phyloP scores from a whole-genome alignment of 331 rosid species.

The Malus hybrid region DNA sequence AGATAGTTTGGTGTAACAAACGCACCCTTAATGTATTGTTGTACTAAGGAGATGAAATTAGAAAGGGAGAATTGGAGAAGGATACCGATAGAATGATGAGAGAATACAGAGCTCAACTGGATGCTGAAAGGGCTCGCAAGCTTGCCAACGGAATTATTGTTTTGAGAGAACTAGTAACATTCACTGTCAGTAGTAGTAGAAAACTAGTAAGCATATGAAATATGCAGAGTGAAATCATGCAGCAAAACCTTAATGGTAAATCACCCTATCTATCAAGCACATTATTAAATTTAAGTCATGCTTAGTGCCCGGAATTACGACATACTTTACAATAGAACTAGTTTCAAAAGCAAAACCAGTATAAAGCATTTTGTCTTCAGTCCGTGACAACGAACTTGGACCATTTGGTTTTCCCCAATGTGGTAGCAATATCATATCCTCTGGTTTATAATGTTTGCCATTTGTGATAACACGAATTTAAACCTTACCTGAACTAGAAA shows the following conservation, averaged over 20 bases:
- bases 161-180: too few species aligned
- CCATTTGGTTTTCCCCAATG: background rate
- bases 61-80: constrained; percentile 85
- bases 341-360: constrained; percentile 1
- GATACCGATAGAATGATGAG: constrained; percentile 92
- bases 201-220: too few species aligned
- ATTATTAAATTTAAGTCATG: background rate
- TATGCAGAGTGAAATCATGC: too few species aligned
- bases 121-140: constrained; percentile 86
- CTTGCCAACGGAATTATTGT: constrained; percentile 15
- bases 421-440: background rate
- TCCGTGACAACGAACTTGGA: background rate
- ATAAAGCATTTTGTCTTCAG: background rate
- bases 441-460: too few species aligned
- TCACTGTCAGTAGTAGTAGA: too few species aligned
- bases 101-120: constrained; percentile 96
- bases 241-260: too few species aligned
- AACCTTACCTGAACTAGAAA: too few species aligned
- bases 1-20: too few species aligned
- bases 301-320: background rate
- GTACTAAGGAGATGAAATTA: constrained; percentile 78
- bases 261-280: too few species aligned
- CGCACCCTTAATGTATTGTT: background rate
- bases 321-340: background rate
- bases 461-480: too few species aligned